Percentiles rank a stretch among this genome's conserved stretches.
Evolutionary conservation across 2,329 filamentous ascomycete genomes (phyloP).

Genomic region (Fusarium acutatum): DNA sequence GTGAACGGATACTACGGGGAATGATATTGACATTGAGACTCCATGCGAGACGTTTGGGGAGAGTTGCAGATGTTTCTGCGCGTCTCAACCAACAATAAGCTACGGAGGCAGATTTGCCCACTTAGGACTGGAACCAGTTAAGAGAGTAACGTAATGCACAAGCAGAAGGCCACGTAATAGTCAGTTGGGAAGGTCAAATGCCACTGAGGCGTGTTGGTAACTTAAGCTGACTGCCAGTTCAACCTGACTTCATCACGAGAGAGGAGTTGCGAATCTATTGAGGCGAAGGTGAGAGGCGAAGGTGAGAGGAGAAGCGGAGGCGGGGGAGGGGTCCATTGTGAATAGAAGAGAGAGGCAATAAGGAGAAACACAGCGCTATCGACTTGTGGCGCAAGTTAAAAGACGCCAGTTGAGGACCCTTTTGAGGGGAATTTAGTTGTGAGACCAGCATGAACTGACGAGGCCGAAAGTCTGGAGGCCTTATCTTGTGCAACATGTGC

Average conservation of each 20-base stretch:
- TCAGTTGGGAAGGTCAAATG: neutral
- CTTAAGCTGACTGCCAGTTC: neutral
- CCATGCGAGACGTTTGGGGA: neutral
- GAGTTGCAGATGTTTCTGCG: neutral
- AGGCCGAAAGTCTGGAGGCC: neutral
- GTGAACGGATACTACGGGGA: neutral
- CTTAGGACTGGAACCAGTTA: neutral
- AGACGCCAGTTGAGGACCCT: neutral
- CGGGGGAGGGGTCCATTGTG: neutral
- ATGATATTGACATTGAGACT: neutral
- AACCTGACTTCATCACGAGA: conserved; percentile 16
- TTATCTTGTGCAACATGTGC: neutral
- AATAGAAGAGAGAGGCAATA: conserved; percentile 15
- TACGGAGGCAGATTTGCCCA: neutral
- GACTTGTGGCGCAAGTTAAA: conserved; percentile 20
- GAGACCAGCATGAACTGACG: neutral
- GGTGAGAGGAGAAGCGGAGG: neutral
- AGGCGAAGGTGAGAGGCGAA: conserved; percentile 16
- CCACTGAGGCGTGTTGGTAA: conserved; percentile 3
- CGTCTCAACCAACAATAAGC: neutral
- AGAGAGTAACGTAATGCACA: neutral
- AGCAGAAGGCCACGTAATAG: neutral
- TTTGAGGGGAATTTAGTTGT: neutral
- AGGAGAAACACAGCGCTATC: conserved; percentile 12
- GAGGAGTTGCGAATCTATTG: conserved; percentile 13